phyloP scores from a whole-genome alignment of 1,284 basidiomycete genomes.

The Ganoderma lingzhi region DNA sequence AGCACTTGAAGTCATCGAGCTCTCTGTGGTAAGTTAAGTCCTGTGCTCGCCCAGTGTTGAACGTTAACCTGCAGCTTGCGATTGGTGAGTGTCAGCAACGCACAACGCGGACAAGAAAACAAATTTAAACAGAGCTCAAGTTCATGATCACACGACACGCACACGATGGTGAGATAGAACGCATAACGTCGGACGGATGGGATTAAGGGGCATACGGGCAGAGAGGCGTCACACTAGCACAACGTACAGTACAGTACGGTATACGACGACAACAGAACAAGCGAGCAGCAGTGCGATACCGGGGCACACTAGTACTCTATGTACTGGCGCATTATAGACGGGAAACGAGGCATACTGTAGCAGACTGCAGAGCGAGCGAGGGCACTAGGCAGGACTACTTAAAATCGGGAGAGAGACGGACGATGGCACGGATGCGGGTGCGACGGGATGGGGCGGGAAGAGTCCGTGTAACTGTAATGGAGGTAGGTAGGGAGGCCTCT shows the following conservation, averaged over 20 bases:
- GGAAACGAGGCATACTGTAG: not conserved
- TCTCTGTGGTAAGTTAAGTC: too few species aligned
- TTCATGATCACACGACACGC: not conserved
- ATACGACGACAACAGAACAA: not conserved
- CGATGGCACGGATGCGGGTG: not conserved
- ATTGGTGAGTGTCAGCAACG: too few species aligned
- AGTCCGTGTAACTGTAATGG: not conserved
- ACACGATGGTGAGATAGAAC: not conserved
- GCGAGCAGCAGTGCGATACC: not conserved
- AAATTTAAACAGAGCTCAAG: too few species aligned
- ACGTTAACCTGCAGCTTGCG: too few species aligned
- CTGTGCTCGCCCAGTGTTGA: too few species aligned
- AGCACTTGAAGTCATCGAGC: too few species aligned
- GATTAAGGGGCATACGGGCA: not conserved
- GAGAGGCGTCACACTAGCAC: not conserved
- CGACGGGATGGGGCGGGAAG: not conserved
- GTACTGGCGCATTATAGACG: not conserved
- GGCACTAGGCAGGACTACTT: not conserved
- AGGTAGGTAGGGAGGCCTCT: not conserved
- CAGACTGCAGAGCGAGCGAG: not conserved
- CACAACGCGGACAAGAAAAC: too few species aligned
- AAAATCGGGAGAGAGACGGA: not conserved
- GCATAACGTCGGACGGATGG: not conserved
- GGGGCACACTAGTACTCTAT: not conserved
- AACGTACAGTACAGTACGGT: not conserved